phyloP scores from a whole-genome alignment of 345 rosid species.

The Aquilaria malaccensis region DNA sequence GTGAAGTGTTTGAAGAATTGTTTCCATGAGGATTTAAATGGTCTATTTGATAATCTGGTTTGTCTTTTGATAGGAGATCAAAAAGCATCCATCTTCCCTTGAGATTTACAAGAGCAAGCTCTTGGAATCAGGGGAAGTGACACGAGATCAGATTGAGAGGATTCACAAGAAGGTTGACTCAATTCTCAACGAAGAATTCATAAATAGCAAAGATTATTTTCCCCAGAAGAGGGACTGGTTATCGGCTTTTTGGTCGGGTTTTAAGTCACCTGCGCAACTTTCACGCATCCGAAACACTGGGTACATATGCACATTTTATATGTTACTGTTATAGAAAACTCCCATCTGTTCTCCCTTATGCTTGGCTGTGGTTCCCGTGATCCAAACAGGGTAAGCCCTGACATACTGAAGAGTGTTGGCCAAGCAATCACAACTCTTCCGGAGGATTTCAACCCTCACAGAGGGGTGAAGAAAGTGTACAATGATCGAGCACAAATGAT shows the following conservation, averaged over 20 bases:
- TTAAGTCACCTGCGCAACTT: conserved; percentile 72
- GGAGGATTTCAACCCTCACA: conserved; percentile 61
- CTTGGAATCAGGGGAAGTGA: conserved; percentile 52
- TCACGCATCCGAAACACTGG: conserved; percentile 71
- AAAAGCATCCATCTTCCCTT: conserved; percentile 59
- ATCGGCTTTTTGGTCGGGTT: conserved; percentile 71
- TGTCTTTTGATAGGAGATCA: conserved; percentile 37
- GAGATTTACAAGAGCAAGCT: conserved; percentile 53
- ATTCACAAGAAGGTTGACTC: conserved; percentile 52
- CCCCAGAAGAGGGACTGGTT: conserved; percentile 72
- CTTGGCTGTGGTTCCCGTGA: conserved; percentile 6
- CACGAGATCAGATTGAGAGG: conserved; percentile 45
- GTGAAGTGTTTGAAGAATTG: conserved; percentile 15
- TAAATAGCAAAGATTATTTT: conserved; percentile 59
- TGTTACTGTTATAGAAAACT: neutral
- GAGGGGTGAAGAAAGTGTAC: conserved; percentile 69
- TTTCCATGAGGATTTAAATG: neutral
- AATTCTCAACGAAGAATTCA: conserved; percentile 64
- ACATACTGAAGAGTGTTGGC: conserved; percentile 64
- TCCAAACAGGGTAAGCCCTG: conserved; percentile 57
- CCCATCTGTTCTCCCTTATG: neutral
- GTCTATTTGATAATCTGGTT: neutral
- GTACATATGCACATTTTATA: conserved; percentile 23
- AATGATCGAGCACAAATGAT: conserved; percentile 69
- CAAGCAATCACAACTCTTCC: conserved; percentile 62